These are phyloP conservation scores for Plasmodium reichenowi DNA, from an alignment of 169 alveolate genomes.

Conservation along the genomic window DNA sequence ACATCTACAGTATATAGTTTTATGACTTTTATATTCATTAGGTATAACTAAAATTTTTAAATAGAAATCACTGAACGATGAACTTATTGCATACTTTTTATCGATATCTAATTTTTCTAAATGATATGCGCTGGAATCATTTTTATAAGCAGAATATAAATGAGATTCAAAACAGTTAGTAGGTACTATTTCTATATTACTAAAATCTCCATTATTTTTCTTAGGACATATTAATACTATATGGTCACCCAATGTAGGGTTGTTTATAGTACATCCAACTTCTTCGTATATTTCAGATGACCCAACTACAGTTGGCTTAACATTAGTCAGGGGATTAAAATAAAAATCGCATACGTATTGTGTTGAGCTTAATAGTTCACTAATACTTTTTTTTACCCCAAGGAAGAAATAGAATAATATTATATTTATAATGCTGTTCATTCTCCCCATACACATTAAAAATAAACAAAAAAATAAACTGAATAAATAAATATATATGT, in stretches of 20 bases:
- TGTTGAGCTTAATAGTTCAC: no score
- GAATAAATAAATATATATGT: no score
- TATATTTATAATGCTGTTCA: no score
- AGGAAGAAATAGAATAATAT: no score
- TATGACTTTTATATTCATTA: constrained; percentile 13
- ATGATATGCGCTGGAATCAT: constrained; percentile 14
- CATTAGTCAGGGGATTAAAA: constrained; percentile 33
- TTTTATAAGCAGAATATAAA: constrained; percentile 38
- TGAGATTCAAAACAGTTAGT: constrained; percentile 25
- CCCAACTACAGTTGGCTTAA: constrained; percentile 14
- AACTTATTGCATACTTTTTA: not conserved
- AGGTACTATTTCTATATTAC: constrained; percentile 22
- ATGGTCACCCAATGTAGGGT: constrained; percentile 1
- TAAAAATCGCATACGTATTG: constrained; percentile 19
- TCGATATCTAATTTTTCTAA: constrained; percentile 15
- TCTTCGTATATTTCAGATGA: constrained; percentile 1
- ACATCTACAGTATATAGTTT: constrained; percentile 58
- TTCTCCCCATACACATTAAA: no score
- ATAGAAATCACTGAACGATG: constrained; percentile 1
- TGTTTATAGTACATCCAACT: constrained; percentile 22
- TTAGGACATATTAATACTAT: constrained; percentile 43
- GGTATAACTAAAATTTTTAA: constrained; percentile 21
- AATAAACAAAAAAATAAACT: no score
- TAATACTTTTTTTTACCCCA: no score
- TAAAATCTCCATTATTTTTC: constrained; percentile 5